phyloP scores from a whole-genome alignment of 441 rosid species.

The Mallotus repandus region DNA sequence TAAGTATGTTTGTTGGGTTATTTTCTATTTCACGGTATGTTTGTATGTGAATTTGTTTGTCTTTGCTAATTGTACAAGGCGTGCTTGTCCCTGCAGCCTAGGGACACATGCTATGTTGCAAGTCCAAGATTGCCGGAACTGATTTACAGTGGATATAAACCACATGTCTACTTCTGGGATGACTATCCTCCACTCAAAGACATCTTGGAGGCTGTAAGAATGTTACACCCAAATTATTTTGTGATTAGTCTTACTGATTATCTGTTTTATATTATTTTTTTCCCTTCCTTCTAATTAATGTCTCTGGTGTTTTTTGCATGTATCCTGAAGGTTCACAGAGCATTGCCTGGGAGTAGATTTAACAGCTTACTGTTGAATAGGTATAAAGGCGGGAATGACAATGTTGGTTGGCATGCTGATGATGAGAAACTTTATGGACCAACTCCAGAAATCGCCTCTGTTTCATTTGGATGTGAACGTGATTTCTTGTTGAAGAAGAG shows the following conservation, averaged over 20 bases:
- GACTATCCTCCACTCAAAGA: constrained; percentile 66
- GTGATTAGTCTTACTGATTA: not conserved
- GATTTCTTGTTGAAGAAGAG: constrained; percentile 77
- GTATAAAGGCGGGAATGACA: constrained; percentile 76
- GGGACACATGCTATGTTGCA: constrained; percentile 79
- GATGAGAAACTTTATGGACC: constrained; percentile 89
- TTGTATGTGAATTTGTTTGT: not conserved
- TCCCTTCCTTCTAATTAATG: not conserved
- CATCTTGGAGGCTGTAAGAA: constrained; percentile 58
- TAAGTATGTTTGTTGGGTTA: not conserved
- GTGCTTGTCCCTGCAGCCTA: constrained; percentile 43
- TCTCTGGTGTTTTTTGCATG: not conserved
- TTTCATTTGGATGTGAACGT: constrained; percentile 86
- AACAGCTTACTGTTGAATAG: constrained; percentile 81
- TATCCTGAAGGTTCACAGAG: constrained; percentile 53
- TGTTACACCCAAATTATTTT: not conserved
- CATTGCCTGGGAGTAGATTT: constrained; percentile 72
- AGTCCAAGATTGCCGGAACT: constrained; percentile 50
- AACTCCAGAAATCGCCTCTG: constrained; percentile 76
- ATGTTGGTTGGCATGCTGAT: constrained; percentile 89
- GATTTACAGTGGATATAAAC: constrained; percentile 61
- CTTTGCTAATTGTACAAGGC: not conserved
- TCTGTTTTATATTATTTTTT: not conserved
- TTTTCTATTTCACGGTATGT: not conserved
- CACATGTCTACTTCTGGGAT: constrained; percentile 70